Evolutionary conservation across 2,329 filamentous ascomycete species (phyloP).

Genomic region (Colletotrichum theobromicola): DNA sequence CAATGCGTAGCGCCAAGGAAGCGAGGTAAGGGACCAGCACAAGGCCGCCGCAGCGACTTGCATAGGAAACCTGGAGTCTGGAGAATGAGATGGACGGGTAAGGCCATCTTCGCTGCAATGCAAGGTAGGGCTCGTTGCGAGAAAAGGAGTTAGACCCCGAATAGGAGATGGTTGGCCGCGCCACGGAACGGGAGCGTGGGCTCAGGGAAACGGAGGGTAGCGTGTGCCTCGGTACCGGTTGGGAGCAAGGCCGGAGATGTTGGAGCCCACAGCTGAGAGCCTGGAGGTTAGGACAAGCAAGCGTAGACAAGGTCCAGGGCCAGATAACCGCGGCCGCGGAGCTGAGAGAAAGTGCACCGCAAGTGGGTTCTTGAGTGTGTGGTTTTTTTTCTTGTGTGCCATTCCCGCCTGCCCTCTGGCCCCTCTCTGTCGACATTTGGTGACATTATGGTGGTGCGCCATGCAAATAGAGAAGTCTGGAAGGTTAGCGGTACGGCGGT

Average conservation of each 20-base stretch:
- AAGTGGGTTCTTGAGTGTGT: background rate
- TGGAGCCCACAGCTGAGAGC: background rate
- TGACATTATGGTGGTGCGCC: background rate
- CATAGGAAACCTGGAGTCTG: constrained; percentile 15
- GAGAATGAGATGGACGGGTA: constrained; percentile 7
- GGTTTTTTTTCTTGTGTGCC: background rate
- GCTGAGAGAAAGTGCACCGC: constrained; percentile 2
- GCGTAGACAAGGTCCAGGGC: constrained; percentile 13
- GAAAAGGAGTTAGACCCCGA: constrained; percentile 14
- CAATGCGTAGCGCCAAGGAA: background rate
- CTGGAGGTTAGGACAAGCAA: background rate
- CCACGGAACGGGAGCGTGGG: constrained; percentile 16
- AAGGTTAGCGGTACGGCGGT: background rate
- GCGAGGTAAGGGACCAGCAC: background rate
- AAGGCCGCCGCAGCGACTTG: constrained; percentile 7
- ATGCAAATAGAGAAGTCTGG: background rate
- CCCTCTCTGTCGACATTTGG: background rate
- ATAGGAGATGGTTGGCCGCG: constrained; percentile 13
- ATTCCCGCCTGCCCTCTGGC: background rate
- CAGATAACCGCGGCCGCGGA: constrained; percentile 11
- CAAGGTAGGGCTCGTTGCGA: background rate
- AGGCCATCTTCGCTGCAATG: background rate
- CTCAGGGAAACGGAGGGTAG: background rate
- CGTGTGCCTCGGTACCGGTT: constrained; percentile 17
- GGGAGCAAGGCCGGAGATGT: background rate